A percentile compares a stretch with the other conserved stretches of the same genome.
Evolutionary conservation across 1,284 basidiomycete species (phyloP).

Genomic region (Phlebopus sp.): DNA sequence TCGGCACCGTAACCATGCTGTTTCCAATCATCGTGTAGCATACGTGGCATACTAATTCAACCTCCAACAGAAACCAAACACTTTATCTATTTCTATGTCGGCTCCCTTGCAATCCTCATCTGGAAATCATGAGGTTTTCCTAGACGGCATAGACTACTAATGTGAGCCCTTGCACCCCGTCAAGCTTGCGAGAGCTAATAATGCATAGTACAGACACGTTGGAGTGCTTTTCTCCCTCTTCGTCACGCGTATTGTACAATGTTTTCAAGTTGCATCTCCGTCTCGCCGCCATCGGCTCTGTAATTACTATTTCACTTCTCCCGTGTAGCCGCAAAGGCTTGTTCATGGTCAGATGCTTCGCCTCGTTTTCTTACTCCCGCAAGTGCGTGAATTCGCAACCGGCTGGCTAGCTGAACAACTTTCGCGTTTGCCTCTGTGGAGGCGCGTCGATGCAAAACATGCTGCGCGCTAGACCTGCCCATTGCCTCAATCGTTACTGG

Average conservation of each 20-base stretch:
- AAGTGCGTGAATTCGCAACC: background rate
- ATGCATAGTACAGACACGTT: slow-evolving; percentile 12
- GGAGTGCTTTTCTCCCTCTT: slow-evolving; percentile 11
- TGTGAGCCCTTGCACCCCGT: slow-evolving; percentile 18
- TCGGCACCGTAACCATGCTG: background rate
- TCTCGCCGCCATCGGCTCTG: slow-evolving; percentile 16
- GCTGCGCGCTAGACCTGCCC: no score
- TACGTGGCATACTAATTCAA: slow-evolving; percentile 14
- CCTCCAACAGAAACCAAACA: slow-evolving; percentile 81
- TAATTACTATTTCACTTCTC: slow-evolving; percentile 21
- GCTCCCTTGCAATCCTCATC: slow-evolving; percentile 85
- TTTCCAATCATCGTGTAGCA: slow-evolving; percentile 6
- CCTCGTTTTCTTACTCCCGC: background rate
- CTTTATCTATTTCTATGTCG: slow-evolving; percentile 97
- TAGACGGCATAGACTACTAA: slow-evolving; percentile 25
- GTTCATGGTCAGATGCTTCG: background rate
- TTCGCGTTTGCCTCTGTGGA: no score
- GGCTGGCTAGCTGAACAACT: no score
- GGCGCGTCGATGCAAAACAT: no score
- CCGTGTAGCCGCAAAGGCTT: slow-evolving; percentile 21
- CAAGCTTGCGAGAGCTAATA: background rate
- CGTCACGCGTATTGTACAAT: slow-evolving; percentile 24
- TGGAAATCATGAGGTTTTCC: slow-evolving; percentile 77
- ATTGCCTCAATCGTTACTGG: background rate
- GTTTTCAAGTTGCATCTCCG: slow-evolving; percentile 14